Percentiles rank a stretch among this genome's conserved stretches.
These are phyloP conservation scores for Gracilaria domingensis DNA, from an alignment of 23 red algal genomes.

Conservation along the genomic window DNA sequence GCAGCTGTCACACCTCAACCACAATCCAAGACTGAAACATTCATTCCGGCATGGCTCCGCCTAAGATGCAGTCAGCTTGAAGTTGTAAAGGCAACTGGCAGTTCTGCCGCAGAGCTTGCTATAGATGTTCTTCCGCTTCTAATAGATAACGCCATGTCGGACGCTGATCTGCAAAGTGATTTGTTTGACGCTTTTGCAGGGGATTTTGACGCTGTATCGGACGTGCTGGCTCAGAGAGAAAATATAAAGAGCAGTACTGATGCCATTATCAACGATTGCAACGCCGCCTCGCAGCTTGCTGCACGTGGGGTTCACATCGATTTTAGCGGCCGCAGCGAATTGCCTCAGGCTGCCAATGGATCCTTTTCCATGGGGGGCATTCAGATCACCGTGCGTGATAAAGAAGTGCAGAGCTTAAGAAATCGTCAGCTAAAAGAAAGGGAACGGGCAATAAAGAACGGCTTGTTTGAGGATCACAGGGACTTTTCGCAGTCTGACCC, in stretches of 20 bases:
- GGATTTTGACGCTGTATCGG: conserved; percentile 79
- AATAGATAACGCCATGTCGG: conserved; percentile 11
- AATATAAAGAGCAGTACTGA: conserved; percentile 33
- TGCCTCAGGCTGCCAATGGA: background rate
- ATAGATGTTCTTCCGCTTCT: conserved; percentile 50
- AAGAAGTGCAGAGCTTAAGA: conserved; percentile 15
- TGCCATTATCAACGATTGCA: conserved; percentile 54
- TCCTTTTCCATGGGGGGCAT: conserved; percentile 8
- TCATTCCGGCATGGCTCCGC: conserved; percentile 42
- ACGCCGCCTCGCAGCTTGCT: conserved; percentile 31
- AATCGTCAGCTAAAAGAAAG: conserved; percentile 48
- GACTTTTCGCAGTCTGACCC: conserved; percentile 1
- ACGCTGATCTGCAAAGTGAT: conserved; percentile 63
- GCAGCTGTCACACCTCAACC: background rate
- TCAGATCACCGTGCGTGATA: conserved; percentile 55
- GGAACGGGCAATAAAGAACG: conserved; percentile 39
- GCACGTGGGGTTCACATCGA: conserved; percentile 1
- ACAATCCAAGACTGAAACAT: background rate
- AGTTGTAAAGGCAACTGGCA: conserved; percentile 28
- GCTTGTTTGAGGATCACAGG: background rate
- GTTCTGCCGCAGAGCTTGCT: conserved; percentile 51
- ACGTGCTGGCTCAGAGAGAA: conserved; percentile 43
- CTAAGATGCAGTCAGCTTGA: conserved; percentile 48
- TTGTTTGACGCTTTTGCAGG: conserved; percentile 78
- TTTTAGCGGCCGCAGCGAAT: conserved; percentile 25